Base-by-base conservation (phyloP, 805 yeast genomes). In the Cyberlindnera maritima region DNA sequence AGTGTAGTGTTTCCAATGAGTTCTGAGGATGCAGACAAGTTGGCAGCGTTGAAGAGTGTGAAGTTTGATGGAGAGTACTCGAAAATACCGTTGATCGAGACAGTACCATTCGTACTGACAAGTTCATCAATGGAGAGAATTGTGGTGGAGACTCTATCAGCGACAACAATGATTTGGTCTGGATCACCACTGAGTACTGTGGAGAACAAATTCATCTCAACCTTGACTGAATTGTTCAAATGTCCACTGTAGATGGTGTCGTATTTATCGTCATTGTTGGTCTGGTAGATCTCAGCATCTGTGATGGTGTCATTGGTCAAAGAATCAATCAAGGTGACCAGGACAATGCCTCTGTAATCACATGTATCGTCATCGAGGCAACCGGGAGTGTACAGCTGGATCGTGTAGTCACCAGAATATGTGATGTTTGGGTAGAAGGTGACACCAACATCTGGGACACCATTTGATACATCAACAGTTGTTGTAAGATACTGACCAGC, bases 351-450 rank as follows among this genome's bases (percentile, higher is more conserved):
- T 61, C 99, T 76, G 18, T 68, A 48, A 19, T 62, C 55, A 66
- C 99, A 94, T 0, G 94, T 75, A 41, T 69, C 65, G 61, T 87
- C 96, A 3, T 56, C 62, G 1, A 63, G 44, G 68, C 99, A 94
- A 0, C 98, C 98, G 0, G 97, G 97, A 0, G 99, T 94, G 57
- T 79, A 84, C 41, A 91, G 57, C 43, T 79, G 69, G 20, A 94
- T 72, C 0, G 88, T 71, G 63, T 89, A 94, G 49, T 80, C 72
- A 10, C 97, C 97, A 0, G 88, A 72, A 52, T 79, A 76, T 0
- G 85, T 71, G 17, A 89, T 77, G 54, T 83, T 83, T 10, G 96
- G 88, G 47, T 74, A 72, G 59, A 83, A 82, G 1, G 74, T 70
- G 2, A 81, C 75, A 10, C 76, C 75, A 6, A 63, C 52, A 19